Evolutionary conservation across 441 rosid genomes (phyloP).

Genomic region (Iberis amara): DNA sequence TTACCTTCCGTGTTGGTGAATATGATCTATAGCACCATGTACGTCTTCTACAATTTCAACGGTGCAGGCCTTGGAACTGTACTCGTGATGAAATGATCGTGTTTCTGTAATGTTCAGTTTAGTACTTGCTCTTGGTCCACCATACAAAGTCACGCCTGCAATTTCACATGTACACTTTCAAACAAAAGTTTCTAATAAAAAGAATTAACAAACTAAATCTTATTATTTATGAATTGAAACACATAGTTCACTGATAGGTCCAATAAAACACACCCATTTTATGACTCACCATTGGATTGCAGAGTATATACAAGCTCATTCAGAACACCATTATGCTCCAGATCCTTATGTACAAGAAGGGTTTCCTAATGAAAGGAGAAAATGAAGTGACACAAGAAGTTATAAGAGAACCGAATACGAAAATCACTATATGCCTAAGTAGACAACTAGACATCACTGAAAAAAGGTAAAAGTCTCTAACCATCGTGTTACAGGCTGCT

Average conservation of each 20-base stretch:
- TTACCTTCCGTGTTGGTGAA: conserved; percentile 87
- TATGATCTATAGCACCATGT: conserved; percentile 73
- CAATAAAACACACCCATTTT: background rate
- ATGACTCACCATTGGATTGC: conserved; percentile 51
- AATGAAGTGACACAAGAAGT: background rate
- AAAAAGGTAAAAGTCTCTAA: conserved; percentile 29
- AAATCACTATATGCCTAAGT: no score
- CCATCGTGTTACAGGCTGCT: conserved; percentile 98
- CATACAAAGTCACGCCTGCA: conserved; percentile 75
- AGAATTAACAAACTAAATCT: no score
- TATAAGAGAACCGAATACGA: no score
- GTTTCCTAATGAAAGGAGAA: conserved; percentile 62
- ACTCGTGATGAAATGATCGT: conserved; percentile 66
- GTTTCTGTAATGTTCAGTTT: conserved; percentile 65
- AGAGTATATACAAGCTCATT: conserved; percentile 52
- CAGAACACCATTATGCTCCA: conserved; percentile 54
- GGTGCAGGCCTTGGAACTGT: conserved; percentile 80
- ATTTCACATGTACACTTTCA: background rate
- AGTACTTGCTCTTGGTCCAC: conserved; percentile 77
- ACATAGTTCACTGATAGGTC: no score
- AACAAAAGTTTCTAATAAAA: no score
- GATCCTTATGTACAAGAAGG: conserved; percentile 85
- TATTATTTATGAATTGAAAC: no score
- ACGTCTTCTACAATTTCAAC: conserved; percentile 91
- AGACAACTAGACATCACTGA: background rate